Conservation (phyloP, 108 stramenopile genomes). For the Pseudonitzschia multiseries region DNA sequence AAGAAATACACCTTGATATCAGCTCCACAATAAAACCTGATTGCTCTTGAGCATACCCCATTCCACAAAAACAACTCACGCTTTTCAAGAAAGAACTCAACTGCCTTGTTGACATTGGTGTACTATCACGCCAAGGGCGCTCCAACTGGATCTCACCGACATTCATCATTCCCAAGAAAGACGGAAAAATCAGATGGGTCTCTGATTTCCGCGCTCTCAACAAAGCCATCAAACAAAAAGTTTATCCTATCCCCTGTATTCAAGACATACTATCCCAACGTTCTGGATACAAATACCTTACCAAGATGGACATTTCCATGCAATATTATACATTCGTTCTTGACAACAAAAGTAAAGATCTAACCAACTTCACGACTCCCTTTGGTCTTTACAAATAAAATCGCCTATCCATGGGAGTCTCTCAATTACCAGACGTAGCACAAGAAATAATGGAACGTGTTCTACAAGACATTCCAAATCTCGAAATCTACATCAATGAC, state of each 20-base stretch:
- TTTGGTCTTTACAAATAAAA: constrained; percentile 45
- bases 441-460: constrained; percentile 43
- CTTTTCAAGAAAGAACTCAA: constrained; percentile 38
- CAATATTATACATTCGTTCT: constrained; percentile 31
- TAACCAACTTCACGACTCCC: constrained; percentile 42
- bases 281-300: constrained; percentile 16
- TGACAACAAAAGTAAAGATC: neutral
- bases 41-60: neutral
- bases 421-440: constrained; percentile 34
- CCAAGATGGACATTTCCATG: constrained; percentile 32
- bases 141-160: constrained; percentile 33
- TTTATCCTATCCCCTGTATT: constrained; percentile 22
- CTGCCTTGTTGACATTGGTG: constrained; percentile 25
- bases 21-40: neutral
- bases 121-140: constrained; percentile 6
- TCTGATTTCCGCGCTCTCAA: constrained; percentile 42
- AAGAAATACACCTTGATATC: neutral
- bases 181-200: constrained; percentile 39
- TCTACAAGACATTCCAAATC: neutral
- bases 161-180: constrained; percentile 44
- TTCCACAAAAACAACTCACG: neutral
- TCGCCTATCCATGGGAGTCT: constrained; percentile 45
- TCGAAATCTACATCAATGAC: neutral
- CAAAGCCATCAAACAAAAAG: constrained; percentile 10
- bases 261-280: constrained; percentile 14